Percentiles rank a stretch among this genome's conserved stretches.
Conservation (phyloP, 345 rosid genomes). For the Anacardium occidentale region DNA sequence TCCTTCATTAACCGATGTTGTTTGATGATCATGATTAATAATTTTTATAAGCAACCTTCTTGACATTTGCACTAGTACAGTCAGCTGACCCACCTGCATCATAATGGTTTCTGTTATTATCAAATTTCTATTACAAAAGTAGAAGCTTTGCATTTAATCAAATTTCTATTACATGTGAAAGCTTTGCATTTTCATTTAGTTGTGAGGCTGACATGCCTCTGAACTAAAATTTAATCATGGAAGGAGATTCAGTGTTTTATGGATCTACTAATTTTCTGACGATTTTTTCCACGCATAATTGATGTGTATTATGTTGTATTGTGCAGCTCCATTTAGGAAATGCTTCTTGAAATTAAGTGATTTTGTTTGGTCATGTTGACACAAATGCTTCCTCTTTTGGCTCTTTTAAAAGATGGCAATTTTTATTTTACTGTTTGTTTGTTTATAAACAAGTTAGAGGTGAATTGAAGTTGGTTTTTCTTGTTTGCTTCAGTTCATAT, state of each 20-base stretch:
- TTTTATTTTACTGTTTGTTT: background rate
- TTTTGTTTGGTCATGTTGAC: background rate
- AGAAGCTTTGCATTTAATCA: too few species aligned
- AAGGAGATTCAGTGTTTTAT: background rate
- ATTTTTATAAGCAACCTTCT: background rate
- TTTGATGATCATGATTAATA: background rate
- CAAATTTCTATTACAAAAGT: background rate
- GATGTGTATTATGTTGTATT: background rate
- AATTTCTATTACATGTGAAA: background rate
- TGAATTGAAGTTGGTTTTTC: background rate
- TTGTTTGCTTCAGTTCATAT: background rate
- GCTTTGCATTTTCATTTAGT: background rate
- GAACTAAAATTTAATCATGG: background rate
- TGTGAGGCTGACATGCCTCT: background rate
- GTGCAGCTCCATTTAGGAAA: background rate
- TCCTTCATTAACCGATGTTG: background rate
- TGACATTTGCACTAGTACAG: background rate
- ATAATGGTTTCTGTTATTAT: conserved; percentile 2
- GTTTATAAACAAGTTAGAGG: background rate
- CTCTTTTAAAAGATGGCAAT: background rate
- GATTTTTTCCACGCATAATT: background rate
- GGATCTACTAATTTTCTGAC: background rate
- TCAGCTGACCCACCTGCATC: background rate
- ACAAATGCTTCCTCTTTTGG: background rate
- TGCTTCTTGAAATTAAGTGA: background rate